Evolutionary conservation across 176 grass and related monocot genomes (phyloP), one percentile per base, ranked within the genome.

Genomic region (Bonia amplexicaulis): DNA sequence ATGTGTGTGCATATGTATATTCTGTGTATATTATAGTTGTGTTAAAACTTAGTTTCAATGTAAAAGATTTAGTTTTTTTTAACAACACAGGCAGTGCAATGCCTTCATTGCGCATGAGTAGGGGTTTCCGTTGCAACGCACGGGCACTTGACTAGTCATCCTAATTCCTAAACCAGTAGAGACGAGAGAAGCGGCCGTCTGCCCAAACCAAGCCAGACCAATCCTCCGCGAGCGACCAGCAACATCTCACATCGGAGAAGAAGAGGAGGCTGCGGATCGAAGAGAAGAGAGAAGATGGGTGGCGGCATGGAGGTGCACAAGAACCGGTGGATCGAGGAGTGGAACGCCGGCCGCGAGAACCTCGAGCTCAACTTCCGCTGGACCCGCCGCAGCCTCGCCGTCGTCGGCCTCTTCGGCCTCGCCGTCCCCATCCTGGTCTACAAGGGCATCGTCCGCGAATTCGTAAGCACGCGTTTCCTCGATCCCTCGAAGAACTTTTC

Each of bases 251-350:
- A 75, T 31, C 71, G 54, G 47, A 81, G 73, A 22, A 12, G 42
- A 37, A 49, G 25, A 74, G 89, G 68, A 22, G 59, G 54, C 47
- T 64, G 45, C 11, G 17, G 37, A 76, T 63, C 46, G 23, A 83
- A 67, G 33, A 11, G 85, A 49, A 13, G 62, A 48, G 69, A 72
- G 49, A 52, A 74, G 76, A 94, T 95, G 93, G 93, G 86, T 5
- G 90, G 93, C 87, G 93, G 93, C 39, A 95, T 95, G 93, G 93
- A 92, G 83, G 93, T 95, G 76, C 86, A 92, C 86, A 92, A 82
- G 86, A 95, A 95, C 90, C 41, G 57, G 71, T 95, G 86, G 85
- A 91, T 95, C 85, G 93, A 95, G 82, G 90, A 92, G 33, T 95
- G 90, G 90, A 87, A 86, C 90, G 70, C 86, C 9, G 90, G 79